These are phyloP conservation scores for Leishmania aethiopica DNA, from an alignment of 208 protist genomes.

Conservation along the genomic window DNA sequence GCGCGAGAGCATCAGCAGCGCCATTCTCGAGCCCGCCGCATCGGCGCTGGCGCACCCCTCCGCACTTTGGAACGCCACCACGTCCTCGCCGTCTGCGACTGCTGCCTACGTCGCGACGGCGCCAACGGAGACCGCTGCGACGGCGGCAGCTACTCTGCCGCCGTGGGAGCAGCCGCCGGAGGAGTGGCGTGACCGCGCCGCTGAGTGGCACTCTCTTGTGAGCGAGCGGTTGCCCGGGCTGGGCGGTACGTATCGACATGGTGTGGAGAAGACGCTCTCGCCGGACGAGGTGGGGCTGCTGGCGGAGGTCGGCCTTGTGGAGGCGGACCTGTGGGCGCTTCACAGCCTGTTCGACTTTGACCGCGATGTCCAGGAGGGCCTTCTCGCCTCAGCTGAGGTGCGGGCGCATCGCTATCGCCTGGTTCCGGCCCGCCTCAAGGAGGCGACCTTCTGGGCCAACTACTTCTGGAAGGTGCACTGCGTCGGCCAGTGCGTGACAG, in stretches of 20 bases:
- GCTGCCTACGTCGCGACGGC: background rate
- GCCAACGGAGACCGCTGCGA: background rate
- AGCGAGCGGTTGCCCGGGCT: constrained; percentile 43
- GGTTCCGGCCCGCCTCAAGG: constrained; percentile 68
- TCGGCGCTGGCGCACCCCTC: constrained; percentile 1
- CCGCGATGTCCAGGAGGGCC: constrained; percentile 63
- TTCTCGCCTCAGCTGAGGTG: constrained; percentile 44
- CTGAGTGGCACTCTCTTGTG: constrained; percentile 64
- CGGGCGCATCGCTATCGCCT: constrained; percentile 71
- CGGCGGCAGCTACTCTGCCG: constrained; percentile 1
- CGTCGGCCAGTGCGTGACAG: constrained; percentile 56
- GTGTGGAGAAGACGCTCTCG: constrained; percentile 49
- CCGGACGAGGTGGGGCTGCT: constrained; percentile 57
- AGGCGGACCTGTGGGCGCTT: constrained; percentile 36
- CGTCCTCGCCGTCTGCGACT: background rate
- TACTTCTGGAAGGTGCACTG: constrained; percentile 89
- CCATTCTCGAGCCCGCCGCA: background rate
- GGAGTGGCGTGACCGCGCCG: constrained; percentile 51
- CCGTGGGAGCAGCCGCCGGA: constrained; percentile 71
- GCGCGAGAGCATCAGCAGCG: constrained; percentile 38
- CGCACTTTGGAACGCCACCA: constrained; percentile 2
- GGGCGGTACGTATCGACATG: constrained; percentile 70
- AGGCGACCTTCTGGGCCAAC: constrained; percentile 81
- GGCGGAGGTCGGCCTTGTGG: constrained; percentile 61
- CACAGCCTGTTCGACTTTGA: constrained; percentile 57